Conservation (phyloP, 345 rosid genomes). For the Gynandropsis gynandra region DNA sequence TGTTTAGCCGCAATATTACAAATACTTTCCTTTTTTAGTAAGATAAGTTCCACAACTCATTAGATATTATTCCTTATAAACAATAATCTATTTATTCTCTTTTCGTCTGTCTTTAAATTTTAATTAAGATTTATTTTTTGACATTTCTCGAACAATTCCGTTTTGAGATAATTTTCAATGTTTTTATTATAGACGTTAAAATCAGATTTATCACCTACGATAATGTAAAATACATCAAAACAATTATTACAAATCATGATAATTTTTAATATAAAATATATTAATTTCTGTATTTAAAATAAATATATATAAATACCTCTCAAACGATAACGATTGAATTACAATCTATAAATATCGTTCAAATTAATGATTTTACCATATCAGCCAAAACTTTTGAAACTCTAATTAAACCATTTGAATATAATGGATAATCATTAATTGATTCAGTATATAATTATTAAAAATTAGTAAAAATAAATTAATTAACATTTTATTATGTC, state of each 20-base stretch:
- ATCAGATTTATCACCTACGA: constrained; percentile 41
- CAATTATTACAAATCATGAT: no score
- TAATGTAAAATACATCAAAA: not conserved
- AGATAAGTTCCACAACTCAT: constrained; percentile 35
- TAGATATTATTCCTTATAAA: constrained; percentile 28
- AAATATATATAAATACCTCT: constrained; percentile 33
- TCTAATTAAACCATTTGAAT: constrained; percentile 38
- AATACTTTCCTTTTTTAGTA: constrained; percentile 46
- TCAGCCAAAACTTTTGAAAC: constrained; percentile 56
- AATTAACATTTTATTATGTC: no score
- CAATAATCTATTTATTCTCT: constrained; percentile 28
- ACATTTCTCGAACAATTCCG: constrained; percentile 43
- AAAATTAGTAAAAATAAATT: no score
- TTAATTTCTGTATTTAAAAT: no score
- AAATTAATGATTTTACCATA: constrained; percentile 46
- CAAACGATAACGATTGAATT: constrained; percentile 32
- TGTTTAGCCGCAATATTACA: constrained; percentile 54
- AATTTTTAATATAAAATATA: no score
- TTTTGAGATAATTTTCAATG: constrained; percentile 34
- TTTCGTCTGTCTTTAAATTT: constrained; percentile 43
- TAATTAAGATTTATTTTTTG: constrained; percentile 45
- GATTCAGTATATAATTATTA: no score
- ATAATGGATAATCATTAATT: constrained; percentile 39
- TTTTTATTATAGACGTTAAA: constrained; percentile 53
- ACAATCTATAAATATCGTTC: constrained; percentile 48